These are phyloP conservation scores for Cladosporium sp. DNA, from an alignment of 2,329 filamentous ascomycete species.

Conservation along the genomic window DNA sequence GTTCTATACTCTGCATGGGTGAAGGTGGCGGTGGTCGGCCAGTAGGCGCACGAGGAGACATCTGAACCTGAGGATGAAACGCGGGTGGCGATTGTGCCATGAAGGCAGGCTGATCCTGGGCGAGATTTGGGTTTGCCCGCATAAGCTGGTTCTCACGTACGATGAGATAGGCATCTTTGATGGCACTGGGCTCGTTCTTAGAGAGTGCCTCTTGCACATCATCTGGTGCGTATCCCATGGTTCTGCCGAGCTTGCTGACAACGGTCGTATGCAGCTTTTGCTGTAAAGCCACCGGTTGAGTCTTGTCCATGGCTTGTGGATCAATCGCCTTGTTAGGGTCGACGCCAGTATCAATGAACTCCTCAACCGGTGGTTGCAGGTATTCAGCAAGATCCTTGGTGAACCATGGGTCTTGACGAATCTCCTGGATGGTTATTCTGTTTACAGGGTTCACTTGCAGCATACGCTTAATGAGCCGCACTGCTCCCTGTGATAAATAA, in stretches of 20 bases:
- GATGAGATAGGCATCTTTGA: conserved; percentile 98
- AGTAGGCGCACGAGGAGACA: conserved; percentile 32
- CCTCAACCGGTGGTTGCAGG: conserved; percentile 79
- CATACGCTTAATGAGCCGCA: conserved; percentile 83
- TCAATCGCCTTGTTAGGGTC: conserved; percentile 90
- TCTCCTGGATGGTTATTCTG: conserved; percentile 89
- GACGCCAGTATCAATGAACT: conserved; percentile 90
- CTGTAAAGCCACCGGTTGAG: conserved; percentile 72
- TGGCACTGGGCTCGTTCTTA: conserved; percentile 89
- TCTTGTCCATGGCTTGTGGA: conserved; percentile 73
- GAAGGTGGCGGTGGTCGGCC: conserved; percentile 28
- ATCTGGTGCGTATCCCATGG: conserved; percentile 93
- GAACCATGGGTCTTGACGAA: conserved; percentile 93
- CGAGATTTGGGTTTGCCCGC: conserved; percentile 73
- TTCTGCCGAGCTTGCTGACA: conserved; percentile 92
- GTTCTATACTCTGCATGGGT: conserved; percentile 12
- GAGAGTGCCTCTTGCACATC: conserved; percentile 93
- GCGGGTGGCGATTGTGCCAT: conserved; percentile 54
- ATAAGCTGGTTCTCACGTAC: conserved; percentile 97
- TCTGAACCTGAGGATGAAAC: conserved; percentile 33
- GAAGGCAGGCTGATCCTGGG: conserved; percentile 50
- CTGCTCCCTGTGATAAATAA: conserved; percentile 83
- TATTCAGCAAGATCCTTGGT: conserved; percentile 80
- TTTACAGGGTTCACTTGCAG: conserved; percentile 92
- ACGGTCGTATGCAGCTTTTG: conserved; percentile 90